Conservation (phyloP, 345 rosid species). For the Excoecaria agallocha region DNA sequence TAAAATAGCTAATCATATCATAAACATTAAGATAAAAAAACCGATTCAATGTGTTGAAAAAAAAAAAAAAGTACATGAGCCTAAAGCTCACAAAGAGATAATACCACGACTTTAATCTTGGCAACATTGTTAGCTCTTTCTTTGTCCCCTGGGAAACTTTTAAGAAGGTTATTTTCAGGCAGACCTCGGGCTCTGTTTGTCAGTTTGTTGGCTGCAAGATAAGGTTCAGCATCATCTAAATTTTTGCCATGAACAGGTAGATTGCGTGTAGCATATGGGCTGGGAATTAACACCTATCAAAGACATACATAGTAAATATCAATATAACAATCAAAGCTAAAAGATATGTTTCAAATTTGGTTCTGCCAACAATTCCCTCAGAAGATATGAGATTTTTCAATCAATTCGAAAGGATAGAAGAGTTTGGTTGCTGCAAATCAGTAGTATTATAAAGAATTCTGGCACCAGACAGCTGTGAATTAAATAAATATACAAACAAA, state of each 20-base stretch:
- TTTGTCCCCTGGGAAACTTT: slow-evolving; percentile 47
- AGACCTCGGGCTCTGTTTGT: slow-evolving; percentile 22
- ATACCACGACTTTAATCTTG: slow-evolving; percentile 66
- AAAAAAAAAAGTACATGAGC: not conserved
- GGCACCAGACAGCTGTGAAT: not conserved
- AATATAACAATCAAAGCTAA: not conserved
- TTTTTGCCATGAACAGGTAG: slow-evolving; percentile 28
- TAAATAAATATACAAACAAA: not conserved
- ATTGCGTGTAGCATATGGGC: slow-evolving; percentile 25
- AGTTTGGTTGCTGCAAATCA: not conserved
- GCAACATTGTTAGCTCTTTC: slow-evolving; percentile 54
- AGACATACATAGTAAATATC: not conserved
- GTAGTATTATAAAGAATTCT: not conserved
- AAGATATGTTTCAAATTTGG: not conserved
- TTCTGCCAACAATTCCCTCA: not conserved
- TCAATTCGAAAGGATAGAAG: not conserved
- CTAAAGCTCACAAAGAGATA: slow-evolving; percentile 1
- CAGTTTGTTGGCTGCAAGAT: slow-evolving; percentile 25
- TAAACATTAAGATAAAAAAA: not conserved
- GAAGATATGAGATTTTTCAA: not conserved
- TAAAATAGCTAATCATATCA: not conserved
- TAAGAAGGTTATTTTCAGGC: slow-evolving; percentile 39
- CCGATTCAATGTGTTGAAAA: not conserved
- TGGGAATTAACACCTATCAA: slow-evolving; percentile 19
- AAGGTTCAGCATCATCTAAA: slow-evolving; percentile 37